Evolutionary conservation across 2,329 filamentous ascomycete genomes (phyloP).

Genomic region (Colletotrichum nymphaeae): DNA sequence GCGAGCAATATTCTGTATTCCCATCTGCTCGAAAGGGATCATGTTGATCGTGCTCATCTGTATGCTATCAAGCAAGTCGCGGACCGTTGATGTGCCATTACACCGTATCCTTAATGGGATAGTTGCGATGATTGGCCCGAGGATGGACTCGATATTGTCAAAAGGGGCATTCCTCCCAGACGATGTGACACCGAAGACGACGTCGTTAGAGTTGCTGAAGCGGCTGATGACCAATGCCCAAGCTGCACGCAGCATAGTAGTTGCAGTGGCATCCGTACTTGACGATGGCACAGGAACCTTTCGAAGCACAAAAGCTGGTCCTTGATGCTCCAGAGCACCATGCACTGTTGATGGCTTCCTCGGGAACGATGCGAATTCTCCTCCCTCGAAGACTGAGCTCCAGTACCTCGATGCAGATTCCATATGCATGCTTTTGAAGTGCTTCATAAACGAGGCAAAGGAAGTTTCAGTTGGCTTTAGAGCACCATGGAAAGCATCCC

Average conservation of each 20-base stretch:
- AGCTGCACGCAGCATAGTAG: constrained; percentile 42
- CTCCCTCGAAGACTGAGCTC: constrained; percentile 21
- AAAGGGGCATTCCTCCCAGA: constrained; percentile 42
- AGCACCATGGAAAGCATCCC: not conserved
- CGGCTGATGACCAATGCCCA: constrained; percentile 53
- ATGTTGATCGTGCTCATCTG: constrained; percentile 44
- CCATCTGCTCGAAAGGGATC: constrained; percentile 44
- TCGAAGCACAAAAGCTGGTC: not conserved
- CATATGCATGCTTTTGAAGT: not conserved
- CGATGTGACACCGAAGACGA: constrained; percentile 53
- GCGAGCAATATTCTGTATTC: constrained; percentile 44
- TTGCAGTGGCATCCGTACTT: not conserved
- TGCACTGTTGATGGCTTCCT: not conserved
- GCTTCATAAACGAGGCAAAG: constrained; percentile 32
- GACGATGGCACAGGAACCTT: not conserved
- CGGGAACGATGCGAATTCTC: constrained; percentile 12
- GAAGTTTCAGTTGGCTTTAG: not conserved
- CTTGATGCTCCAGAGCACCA: not conserved
- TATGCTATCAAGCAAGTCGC: constrained; percentile 37
- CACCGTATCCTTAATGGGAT: constrained; percentile 18
- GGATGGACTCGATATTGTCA: constrained; percentile 36
- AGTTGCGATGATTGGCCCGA: constrained; percentile 44
- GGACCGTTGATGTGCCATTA: not conserved
- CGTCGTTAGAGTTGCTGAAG: constrained; percentile 49
- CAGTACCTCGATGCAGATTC: constrained; percentile 20